These are phyloP conservation scores for Mariannaea elegans DNA, from an alignment of 2,329 filamentous ascomycete species.

Conservation along the genomic window DNA sequence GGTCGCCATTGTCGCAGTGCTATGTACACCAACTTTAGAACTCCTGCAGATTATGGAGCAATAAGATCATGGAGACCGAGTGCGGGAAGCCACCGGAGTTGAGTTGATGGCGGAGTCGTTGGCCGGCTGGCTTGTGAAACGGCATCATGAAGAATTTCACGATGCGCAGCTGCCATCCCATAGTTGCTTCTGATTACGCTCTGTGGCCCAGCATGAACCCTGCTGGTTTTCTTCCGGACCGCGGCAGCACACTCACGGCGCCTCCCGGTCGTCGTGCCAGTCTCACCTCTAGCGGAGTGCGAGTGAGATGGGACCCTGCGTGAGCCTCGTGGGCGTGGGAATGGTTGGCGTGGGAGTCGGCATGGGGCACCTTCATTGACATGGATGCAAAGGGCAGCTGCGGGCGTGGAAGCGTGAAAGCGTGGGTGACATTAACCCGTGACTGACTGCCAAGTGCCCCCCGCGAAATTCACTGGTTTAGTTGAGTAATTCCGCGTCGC, in stretches of 20 bases:
- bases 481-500: conserved; percentile 40
- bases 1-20: not conserved
- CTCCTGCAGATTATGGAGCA: not conserved
- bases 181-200: conserved; percentile 20
- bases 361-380: conserved; percentile 5
- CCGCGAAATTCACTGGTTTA: conserved; percentile 20
- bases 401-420: conserved; percentile 1
- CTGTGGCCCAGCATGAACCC: conserved; percentile 27
- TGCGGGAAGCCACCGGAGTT: conserved; percentile 8
- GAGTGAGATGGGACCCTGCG: conserved; percentile 36
- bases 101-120: conserved; percentile 3
- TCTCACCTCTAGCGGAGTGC: conserved; percentile 29
- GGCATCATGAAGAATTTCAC: conserved; percentile 31
- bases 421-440: conserved; percentile 17
- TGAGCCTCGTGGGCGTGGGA: conserved; percentile 33
- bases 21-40: too few species aligned
- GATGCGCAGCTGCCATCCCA: conserved; percentile 17
- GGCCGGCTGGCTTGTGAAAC: conserved; percentile 20
- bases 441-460: conserved; percentile 10
- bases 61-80: not conserved
- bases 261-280: conserved; percentile 28
- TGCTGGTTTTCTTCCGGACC: conserved; percentile 30
- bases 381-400: conserved; percentile 2
- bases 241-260: conserved; percentile 27
- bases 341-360: conserved; percentile 15